Conservation (phyloP, 192 early-diverging fungal genomes). For the Backusella morwellensis region DNA sequence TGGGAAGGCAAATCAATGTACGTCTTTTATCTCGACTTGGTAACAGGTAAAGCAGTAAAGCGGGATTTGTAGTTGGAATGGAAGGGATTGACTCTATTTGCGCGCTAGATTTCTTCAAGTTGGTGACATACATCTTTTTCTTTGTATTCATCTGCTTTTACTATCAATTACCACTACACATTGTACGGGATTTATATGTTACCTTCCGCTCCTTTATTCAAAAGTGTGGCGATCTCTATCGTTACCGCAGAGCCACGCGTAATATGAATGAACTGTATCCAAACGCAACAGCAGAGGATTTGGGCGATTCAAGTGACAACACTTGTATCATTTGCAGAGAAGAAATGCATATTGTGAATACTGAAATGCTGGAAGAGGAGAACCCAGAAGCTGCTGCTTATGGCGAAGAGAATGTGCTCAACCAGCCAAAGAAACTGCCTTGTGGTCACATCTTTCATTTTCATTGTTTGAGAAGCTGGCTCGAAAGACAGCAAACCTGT, state of each 20-base stretch:
- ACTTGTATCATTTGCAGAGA: constrained; percentile 98
- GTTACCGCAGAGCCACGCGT: constrained; percentile 90
- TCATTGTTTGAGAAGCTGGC: constrained; percentile 93
- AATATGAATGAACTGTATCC: constrained; percentile 98
- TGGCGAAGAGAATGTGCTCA: constrained; percentile 19
- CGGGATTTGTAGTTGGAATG: neutral
- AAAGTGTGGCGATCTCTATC: constrained; percentile 84
- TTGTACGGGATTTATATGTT: constrained; percentile 94
- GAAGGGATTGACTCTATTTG: neutral
- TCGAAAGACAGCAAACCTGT: constrained; percentile 96
- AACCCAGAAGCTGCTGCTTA: constrained; percentile 27
- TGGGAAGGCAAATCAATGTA: constrained; percentile 97
- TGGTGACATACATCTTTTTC: constrained; percentile 85
- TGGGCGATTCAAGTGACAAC: constrained; percentile 63
- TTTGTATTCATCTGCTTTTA: constrained; percentile 80
- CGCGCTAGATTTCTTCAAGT: constrained; percentile 79
- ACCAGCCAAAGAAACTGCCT: constrained; percentile 89
- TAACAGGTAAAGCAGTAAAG: constrained; percentile 53
- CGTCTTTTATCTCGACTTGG: constrained; percentile 88
- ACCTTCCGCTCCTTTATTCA: constrained; percentile 89
- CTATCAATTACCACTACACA: constrained; percentile 92
- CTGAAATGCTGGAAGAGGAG: neutral
- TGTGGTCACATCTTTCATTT: constrained; percentile 99
- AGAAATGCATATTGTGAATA: constrained; percentile 68
- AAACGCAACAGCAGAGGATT: constrained; percentile 82